Conservation (phyloP, 75 land plant genomes). For the Adiantum capillusveneris region DNA sequence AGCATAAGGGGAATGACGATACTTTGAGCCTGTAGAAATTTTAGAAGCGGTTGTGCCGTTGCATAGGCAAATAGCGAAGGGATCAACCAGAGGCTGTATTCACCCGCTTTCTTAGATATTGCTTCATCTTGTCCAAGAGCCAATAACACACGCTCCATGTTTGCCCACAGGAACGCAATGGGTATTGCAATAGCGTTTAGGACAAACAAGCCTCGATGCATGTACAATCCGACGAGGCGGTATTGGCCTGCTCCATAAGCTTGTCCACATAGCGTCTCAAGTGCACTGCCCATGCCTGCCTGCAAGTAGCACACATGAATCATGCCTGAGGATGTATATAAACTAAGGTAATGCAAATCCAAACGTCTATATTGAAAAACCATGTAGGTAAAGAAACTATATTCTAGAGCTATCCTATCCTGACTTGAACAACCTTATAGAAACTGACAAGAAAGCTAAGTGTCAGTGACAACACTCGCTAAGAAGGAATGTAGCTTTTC, state of each 20-base stretch:
- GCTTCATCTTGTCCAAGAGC: constrained; percentile 48
- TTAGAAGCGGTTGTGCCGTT: constrained; percentile 35
- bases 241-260: constrained; percentile 29
- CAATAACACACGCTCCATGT: constrained; percentile 41
- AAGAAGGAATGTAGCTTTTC: too few relatives aligned
- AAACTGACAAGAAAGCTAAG: too few relatives aligned
- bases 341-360: background rate
- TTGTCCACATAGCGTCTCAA: constrained; percentile 43
- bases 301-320: too few relatives aligned
- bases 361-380: too few relatives aligned
- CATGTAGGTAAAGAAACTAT: too few relatives aligned
- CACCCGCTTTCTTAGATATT: constrained; percentile 45
- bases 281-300: constrained; percentile 26
- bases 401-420: too few relatives aligned
- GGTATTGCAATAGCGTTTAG: constrained; percentile 34
- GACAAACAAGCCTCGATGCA: constrained; percentile 29
- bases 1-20: constrained; percentile 38
- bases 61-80: constrained; percentile 46
- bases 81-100: constrained; percentile 40
- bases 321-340: too few relatives aligned
- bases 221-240: constrained; percentile 24
- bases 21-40: constrained; percentile 50
- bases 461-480: too few relatives aligned
- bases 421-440: too few relatives aligned
- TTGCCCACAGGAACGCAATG: constrained; percentile 55